These are phyloP conservation scores for Boletus sp. DNA, from an alignment of 768 basidiomycete species.

Conservation along the genomic window DNA sequence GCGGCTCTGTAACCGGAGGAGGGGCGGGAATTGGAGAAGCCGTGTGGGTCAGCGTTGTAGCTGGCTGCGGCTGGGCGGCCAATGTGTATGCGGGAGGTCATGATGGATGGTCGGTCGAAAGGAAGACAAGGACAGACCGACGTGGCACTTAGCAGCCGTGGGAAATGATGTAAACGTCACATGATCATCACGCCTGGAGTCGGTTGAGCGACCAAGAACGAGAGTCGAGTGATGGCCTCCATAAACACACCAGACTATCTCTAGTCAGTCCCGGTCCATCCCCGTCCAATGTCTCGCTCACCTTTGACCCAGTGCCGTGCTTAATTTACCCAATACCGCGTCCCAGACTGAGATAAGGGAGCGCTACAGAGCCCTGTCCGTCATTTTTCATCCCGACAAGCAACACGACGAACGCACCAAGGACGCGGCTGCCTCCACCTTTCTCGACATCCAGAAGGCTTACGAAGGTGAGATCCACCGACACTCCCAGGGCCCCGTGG, in stretches of 20 bases:
- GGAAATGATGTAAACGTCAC: slow-evolving; percentile 22
- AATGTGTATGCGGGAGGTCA: slow-evolving; percentile 83
- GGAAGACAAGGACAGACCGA: slow-evolving; percentile 2
- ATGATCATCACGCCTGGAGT: slow-evolving; percentile 14
- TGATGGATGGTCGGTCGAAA: slow-evolving; percentile 27
- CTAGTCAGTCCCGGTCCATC: slow-evolving; percentile 23
- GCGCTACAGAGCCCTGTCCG: slow-evolving; percentile 64
- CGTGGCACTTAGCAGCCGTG: slow-evolving; percentile 25
- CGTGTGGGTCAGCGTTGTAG: slow-evolving; percentile 74
- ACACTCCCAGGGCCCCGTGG: neutral
- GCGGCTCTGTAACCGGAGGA: slow-evolving; percentile 75
- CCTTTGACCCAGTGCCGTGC: slow-evolving; percentile 42
- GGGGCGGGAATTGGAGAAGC: slow-evolving; percentile 68
- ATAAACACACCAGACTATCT: slow-evolving; percentile 21
- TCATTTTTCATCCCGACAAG: slow-evolving; percentile 84
- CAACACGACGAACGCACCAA: slow-evolving; percentile 57
- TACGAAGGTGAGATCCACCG: slow-evolving; percentile 58
- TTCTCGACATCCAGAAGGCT: slow-evolving; percentile 76
- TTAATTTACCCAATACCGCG: slow-evolving; percentile 66
- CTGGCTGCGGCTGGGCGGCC: slow-evolving; percentile 61
- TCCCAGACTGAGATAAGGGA: slow-evolving; percentile 71
- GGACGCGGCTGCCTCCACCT: slow-evolving; percentile 59
- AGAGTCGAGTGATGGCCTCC: neutral
- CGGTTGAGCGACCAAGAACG: no score
- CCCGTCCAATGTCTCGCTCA: neutral